A percentile compares a stretch with the other conserved stretches of the same genome.
Evolutionary conservation across 2,329 filamentous ascomycete genomes (phyloP).

Genomic region (Penicillium sp.): DNA sequence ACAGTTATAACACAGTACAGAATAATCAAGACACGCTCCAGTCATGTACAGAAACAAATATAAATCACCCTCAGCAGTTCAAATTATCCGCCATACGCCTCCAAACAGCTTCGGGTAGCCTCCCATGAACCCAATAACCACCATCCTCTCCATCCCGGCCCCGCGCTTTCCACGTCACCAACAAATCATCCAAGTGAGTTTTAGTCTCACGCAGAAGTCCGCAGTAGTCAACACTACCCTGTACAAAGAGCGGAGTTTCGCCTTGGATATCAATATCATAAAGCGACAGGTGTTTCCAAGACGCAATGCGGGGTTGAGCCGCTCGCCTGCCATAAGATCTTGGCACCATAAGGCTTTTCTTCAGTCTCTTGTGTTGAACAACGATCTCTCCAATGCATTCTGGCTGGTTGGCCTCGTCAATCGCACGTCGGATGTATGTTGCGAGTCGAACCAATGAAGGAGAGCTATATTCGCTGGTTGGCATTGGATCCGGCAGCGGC

Average conservation of each 20-base stretch:
- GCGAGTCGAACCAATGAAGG: slow-evolving; percentile 4
- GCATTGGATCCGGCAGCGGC: slow-evolving; percentile 6
- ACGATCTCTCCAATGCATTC: slow-evolving; percentile 5
- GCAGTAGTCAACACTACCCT: slow-evolving; percentile 7
- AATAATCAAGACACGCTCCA: too few species aligned
- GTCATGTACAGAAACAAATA: neutral
- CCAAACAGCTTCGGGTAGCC: slow-evolving; percentile 4
- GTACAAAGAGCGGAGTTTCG: slow-evolving; percentile 3
- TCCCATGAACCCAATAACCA: slow-evolving; percentile 8
- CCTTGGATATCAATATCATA: slow-evolving; percentile 7
- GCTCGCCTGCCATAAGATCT: slow-evolving; percentile 1
- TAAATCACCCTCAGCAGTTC: neutral
- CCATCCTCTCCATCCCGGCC: neutral
- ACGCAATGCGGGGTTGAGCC: slow-evolving; percentile 4
- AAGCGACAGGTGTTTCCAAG: slow-evolving; percentile 5
- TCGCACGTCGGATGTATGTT: neutral
- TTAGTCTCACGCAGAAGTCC: slow-evolving; percentile 2
- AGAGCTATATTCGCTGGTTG: neutral
- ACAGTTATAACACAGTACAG: too few species aligned
- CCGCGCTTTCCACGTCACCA: slow-evolving; percentile 8
- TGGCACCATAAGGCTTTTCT: neutral
- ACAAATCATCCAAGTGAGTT: slow-evolving; percentile 4
- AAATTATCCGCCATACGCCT: slow-evolving; percentile 2
- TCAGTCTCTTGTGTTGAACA: neutral
- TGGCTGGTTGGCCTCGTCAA: slow-evolving; percentile 1